Evolutionary conservation across 2,329 filamentous ascomycete genomes (phyloP).

Genomic region (Aspergillus caelatus): DNA sequence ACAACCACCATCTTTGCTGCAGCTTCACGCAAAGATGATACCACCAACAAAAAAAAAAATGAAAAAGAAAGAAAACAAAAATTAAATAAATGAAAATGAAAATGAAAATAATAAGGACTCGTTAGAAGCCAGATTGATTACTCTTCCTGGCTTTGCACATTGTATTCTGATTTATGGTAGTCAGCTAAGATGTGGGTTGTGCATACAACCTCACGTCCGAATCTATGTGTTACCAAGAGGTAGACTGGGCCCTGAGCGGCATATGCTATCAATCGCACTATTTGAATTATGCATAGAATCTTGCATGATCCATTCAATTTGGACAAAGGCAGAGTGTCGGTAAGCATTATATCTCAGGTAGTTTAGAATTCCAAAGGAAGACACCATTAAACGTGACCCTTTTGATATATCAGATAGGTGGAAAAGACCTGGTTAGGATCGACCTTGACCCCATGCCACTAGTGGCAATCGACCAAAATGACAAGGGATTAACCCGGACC

Average conservation of each 20-base stretch:
- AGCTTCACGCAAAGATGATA: background rate
- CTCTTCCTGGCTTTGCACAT: background rate
- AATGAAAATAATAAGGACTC: background rate
- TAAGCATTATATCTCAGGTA: background rate
- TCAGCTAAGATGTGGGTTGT: background rate
- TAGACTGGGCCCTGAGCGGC: background rate
- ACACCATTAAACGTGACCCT: background rate
- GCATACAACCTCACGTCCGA: background rate
- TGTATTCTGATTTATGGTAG: background rate
- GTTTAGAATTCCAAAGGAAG: background rate
- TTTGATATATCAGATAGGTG: conserved; percentile 17
- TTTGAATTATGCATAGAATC: conserved; percentile 15
- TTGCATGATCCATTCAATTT: conserved; percentile 10
- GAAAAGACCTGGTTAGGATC: conserved; percentile 1
- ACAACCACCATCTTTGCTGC: background rate
- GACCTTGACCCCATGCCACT: conserved; percentile 4
- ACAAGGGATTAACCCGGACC: background rate
- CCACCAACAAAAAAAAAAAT: background rate
- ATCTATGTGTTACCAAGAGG: background rate
- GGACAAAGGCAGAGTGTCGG: background rate
- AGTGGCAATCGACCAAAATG: conserved; percentile 7
- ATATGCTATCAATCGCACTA: conserved; percentile 16
- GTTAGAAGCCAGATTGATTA: background rate
- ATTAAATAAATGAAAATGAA: too few species aligned
- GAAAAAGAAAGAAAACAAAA: too few species aligned